Evolutionary conservation across 768 basidiomycete species (phyloP).

Genomic region (Coprinopsis cinerea): DNA sequence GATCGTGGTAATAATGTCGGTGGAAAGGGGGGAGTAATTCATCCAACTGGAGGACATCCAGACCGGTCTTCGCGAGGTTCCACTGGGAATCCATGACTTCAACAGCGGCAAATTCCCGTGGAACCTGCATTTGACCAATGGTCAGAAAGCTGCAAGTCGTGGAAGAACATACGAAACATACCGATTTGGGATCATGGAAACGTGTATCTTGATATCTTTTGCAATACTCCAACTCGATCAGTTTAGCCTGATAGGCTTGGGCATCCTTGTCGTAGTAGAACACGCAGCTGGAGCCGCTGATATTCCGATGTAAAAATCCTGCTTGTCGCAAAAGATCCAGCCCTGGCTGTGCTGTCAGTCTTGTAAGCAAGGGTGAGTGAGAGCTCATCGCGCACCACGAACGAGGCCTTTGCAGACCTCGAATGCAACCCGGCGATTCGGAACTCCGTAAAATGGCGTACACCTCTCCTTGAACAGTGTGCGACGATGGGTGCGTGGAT

Average conservation of each 20-base stretch:
- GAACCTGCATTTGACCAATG: too few relatives aligned
- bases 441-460: neutral
- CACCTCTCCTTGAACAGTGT: neutral
- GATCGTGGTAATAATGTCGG: too few relatives aligned
- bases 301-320: neutral
- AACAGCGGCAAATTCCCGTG: too few relatives aligned
- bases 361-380: neutral
- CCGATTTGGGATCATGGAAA: neutral
- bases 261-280: neutral
- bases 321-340: neutral
- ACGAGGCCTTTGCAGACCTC: neutral
- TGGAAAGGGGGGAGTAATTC: too few relatives aligned
- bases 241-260: neutral
- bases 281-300: neutral
- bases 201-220: neutral
- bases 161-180: too few relatives aligned
- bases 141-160: too few relatives aligned
- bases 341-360: neutral
- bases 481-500: neutral
- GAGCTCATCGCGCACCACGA: neutral
- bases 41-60: too few relatives aligned
- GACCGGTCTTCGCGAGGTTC: too few relatives aligned
- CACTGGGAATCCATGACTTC: too few relatives aligned
- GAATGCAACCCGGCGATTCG: neutral
- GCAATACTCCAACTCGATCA: neutral